phyloP scores from a whole-genome alignment of 2,329 filamentous ascomycete genomes.

The Fusarium sp. region DNA sequence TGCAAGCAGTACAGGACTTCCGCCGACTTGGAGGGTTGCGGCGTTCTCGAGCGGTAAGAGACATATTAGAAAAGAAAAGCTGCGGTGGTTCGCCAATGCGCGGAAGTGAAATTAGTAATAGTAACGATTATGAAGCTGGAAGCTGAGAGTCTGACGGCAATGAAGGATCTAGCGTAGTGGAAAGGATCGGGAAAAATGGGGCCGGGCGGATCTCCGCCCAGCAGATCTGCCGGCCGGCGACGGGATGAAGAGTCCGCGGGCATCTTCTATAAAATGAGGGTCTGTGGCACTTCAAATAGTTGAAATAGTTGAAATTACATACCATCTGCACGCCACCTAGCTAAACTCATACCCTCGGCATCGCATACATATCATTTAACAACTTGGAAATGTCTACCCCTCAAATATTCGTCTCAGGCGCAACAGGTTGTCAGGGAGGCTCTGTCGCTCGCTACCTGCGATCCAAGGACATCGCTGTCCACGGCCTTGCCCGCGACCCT shows the following conservation, averaged over 20 bases:
- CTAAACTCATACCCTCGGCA: background rate
- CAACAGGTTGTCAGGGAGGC: constrained; percentile 53
- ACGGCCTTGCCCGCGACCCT: constrained; percentile 47
- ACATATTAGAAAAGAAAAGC: constrained; percentile 32
- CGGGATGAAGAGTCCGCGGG: background rate
- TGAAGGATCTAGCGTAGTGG: background rate
- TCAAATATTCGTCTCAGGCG: constrained; percentile 51
- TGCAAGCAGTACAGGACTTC: constrained; percentile 67
- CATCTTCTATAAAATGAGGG: background rate
- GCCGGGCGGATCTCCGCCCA: constrained; percentile 44
- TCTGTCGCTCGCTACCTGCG: constrained; percentile 49
- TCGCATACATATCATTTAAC: background rate
- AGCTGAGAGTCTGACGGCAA: background rate
- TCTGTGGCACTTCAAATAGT: background rate
- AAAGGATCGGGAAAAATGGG: constrained; percentile 33
- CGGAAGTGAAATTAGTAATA: too few relatives aligned
- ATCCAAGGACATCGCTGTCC: constrained; percentile 45
- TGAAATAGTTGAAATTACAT: background rate
- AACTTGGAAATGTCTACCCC: constrained; percentile 43
- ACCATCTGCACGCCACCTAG: background rate
- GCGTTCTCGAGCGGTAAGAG: constrained; percentile 48
- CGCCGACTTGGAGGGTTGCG: constrained; percentile 58
- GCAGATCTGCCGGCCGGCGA: background rate
- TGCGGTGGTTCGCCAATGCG: background rate
- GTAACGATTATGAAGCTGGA: background rate